Base-by-base conservation (phyloP, 768 basidiomycete genomes). In the Mycena rosella region DNA sequence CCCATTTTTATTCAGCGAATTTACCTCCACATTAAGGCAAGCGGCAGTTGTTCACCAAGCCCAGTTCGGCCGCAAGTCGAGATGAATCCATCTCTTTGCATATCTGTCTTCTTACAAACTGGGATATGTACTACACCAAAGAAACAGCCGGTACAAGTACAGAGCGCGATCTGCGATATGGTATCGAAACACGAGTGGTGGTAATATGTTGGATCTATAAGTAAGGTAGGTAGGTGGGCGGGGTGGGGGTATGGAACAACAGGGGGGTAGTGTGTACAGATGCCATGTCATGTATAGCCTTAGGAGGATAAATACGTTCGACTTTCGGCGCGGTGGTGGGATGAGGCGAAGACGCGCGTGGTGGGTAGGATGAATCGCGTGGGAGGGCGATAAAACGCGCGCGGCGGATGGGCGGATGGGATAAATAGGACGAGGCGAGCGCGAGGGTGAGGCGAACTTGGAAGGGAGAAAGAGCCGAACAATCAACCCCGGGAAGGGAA, bases 71-170 rank as follows among this genome's bases (percentile, higher is more conserved):
- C n/a, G n/a, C 42, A 44, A 44, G 47, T 48, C 47, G 24, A 48
- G 47, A 48, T 29, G 27, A 48, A 48, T 27, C 24, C 47, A 27
- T 48, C 42, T 11, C 18, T 18, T 47, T 47, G 24, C 11, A 30
- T 6, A 45, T 5, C n/a, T 42, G 18, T 30, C 26, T 51, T 30
- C 49, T 30, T 3, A 51, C 17, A 24, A 20, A 51, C 15, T 51
- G 18, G 18, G n/a, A 53, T 32, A 36, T 32, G 8, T 51, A 30
- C 24, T 11, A 51, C 13, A 27, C 49, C 27, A 51, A 29, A 44
- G 30, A 57, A 57, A 48, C 32, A 49, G 29, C n/a, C 40, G 30
- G 24, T 67, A 62, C 47, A 67, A n/a, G 54, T 67, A 67, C 54
- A 60, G 17, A 55, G 20, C 47, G 44, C 54, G 36, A 53, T n/a